Percentiles rank a stretch among this genome's conserved stretches.
Evolutionary conservation across 164 flowering plant species (phyloP).

Genomic region (Warburgia ugandensis): DNA sequence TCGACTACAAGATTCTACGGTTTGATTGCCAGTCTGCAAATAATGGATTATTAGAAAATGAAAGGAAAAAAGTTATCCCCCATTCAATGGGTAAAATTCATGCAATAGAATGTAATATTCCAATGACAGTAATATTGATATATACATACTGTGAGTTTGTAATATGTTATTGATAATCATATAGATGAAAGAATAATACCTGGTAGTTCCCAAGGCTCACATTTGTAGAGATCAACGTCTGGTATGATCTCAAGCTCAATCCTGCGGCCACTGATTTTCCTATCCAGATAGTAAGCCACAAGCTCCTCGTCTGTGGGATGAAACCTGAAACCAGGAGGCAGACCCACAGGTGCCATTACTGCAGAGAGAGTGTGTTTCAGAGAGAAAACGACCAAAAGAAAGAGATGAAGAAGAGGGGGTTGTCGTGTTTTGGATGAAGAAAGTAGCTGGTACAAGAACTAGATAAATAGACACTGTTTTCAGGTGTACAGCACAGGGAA

Average conservation of each 20-base stretch:
- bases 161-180: neutral
- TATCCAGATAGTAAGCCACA: slow-evolving; percentile 15
- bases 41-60: neutral
- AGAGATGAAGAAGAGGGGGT: neutral
- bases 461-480: slow-evolving; percentile 1
- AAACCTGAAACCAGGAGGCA: slow-evolving; percentile 22
- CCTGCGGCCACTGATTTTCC: slow-evolving; percentile 13
- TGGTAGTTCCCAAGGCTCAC: slow-evolving; percentile 25
- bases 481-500: neutral
- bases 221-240: slow-evolving; percentile 20
- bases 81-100: no score
- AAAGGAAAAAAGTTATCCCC: neutral
- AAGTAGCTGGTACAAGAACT: no score
- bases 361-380: neutral
- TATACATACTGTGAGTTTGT: neutral
- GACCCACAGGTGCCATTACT: slow-evolving; percentile 7
- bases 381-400: neutral
- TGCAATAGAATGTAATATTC: neutral
- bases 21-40: neutral
- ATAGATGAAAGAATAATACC: slow-evolving; percentile 3
- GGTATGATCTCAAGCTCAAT: slow-evolving; percentile 17
- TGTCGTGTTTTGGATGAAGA: neutral
- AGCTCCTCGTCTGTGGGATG: slow-evolving; percentile 25
- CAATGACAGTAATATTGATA: neutral
- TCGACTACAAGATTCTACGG: neutral